Percentiles rank a stretch among this genome's conserved stretches.
These are phyloP conservation scores for Imleria badia DNA, from an alignment of 768 basidiomycete species.

Conservation along the genomic window DNA sequence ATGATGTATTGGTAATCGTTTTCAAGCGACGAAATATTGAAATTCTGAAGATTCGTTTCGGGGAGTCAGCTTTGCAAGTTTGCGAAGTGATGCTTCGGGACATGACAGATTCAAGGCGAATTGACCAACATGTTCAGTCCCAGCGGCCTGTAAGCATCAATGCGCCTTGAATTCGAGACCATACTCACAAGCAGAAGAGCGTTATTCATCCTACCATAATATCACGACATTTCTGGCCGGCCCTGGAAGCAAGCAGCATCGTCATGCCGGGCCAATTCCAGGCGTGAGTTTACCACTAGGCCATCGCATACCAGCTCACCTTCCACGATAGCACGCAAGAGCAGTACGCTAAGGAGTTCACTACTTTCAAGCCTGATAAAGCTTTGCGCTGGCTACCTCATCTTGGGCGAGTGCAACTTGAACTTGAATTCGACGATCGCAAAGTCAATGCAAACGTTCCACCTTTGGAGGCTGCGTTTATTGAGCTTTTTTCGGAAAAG, in stretches of 20 bases:
- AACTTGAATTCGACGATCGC: conserved; percentile 82
- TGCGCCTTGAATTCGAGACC: background rate
- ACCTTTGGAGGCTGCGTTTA: conserved; percentile 87
- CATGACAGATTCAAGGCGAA: conserved; percentile 91
- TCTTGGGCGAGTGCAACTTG: conserved; percentile 79
- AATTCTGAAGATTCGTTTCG: conserved; percentile 93
- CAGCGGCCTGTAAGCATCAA: conserved; percentile 55
- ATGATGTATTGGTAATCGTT: conserved; percentile 2
- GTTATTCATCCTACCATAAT: conserved; percentile 87
- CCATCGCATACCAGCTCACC: background rate
- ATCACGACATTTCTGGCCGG: conserved; percentile 94
- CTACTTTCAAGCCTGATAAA: conserved; percentile 91
- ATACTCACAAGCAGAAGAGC: conserved; percentile 42
- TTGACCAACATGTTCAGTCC: conserved; percentile 83
- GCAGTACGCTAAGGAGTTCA: conserved; percentile 73
- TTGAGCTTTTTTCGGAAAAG: conserved; percentile 80
- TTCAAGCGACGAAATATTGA: conserved; percentile 86
- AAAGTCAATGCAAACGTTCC: conserved; percentile 72
- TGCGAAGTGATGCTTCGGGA: conserved; percentile 99
- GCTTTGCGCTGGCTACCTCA: conserved; percentile 86
- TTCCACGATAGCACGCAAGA: conserved; percentile 58
- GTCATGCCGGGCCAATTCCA: conserved; percentile 85
- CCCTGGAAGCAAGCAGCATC: conserved; percentile 69
- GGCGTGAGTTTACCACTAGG: conserved; percentile 45
- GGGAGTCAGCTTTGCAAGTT: conserved; percentile 87